Evolutionary conservation across 2,329 filamentous ascomycete species (phyloP).

Genomic region (Moelleriella libera): DNA sequence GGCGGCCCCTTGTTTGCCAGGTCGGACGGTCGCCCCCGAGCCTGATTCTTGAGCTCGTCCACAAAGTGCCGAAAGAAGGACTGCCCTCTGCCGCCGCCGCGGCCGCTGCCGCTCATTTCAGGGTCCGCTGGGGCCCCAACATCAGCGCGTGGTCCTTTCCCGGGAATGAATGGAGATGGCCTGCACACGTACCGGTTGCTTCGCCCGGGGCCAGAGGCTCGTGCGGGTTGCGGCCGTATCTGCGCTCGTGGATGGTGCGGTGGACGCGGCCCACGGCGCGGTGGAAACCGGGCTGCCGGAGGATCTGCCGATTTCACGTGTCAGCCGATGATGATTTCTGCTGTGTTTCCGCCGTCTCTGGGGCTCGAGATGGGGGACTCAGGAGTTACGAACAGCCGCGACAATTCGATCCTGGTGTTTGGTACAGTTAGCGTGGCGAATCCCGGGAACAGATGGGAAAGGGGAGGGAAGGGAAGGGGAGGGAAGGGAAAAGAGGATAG

Average conservation of each 20-base stretch:
- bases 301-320: slow-evolving; percentile 20
- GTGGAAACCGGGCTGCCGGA: slow-evolving; percentile 36
- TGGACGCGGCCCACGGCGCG: slow-evolving; percentile 38
- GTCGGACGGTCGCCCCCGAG: slow-evolving; percentile 28
- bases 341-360: too few species aligned
- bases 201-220: slow-evolving; percentile 37
- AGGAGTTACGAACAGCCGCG: slow-evolving; percentile 11
- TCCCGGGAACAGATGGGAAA: slow-evolving; percentile 4
- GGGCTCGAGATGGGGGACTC: too few species aligned
- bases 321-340: too few species aligned
- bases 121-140: not conserved
- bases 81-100: slow-evolving; percentile 11
- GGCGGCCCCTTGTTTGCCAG: slow-evolving; percentile 14
- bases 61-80: slow-evolving; percentile 32
- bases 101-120: slow-evolving; percentile 9
- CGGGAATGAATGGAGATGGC: not conserved
- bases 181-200: slow-evolving; percentile 28
- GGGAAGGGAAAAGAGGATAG: not conserved
- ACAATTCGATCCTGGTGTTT: slow-evolving; percentile 18
- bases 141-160: not conserved
- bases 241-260: slow-evolving; percentile 30
- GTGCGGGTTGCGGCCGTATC: slow-evolving; percentile 33
- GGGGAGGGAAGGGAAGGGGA: slow-evolving; percentile 5
- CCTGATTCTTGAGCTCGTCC: slow-evolving; percentile 36
- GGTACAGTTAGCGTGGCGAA: too few species aligned